A percentile compares a stretch with the other conserved stretches of the same genome.
Evolutionary conservation across 2,329 filamentous ascomycete species (phyloP).

Genomic region (Cordyceps javanica): DNA sequence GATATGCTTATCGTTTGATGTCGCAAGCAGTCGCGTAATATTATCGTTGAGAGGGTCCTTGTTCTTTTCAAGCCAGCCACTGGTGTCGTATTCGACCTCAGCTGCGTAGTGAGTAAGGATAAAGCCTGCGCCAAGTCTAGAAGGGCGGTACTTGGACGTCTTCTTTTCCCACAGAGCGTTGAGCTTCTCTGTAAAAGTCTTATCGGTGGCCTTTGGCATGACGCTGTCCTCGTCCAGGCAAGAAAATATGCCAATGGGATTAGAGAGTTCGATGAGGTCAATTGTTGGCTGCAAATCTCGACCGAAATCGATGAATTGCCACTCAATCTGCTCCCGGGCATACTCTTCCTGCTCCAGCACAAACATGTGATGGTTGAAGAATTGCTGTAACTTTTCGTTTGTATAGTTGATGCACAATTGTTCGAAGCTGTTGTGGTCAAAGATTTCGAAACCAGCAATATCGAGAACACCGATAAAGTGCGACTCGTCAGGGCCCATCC

Average conservation of each 20-base stretch:
- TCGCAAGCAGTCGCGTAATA: constrained; percentile 78
- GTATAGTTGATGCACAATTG: constrained; percentile 99
- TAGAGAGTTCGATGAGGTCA: constrained; percentile 90
- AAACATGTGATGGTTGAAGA: constrained; percentile 99
- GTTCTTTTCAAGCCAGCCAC: constrained; percentile 97
- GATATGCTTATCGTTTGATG: constrained; percentile 76
- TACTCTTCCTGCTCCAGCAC: constrained; percentile 98
- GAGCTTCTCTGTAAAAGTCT: constrained; percentile 95
- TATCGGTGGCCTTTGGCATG: constrained; percentile 98
- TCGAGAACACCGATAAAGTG: constrained; percentile 97
- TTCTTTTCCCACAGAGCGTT: constrained; percentile 96
- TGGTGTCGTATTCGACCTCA: constrained; percentile 93
- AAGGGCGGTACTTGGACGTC: constrained; percentile 84
- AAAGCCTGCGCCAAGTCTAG: constrained; percentile 84
- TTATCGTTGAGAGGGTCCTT: constrained; percentile 98
- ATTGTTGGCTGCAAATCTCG: constrained; percentile 96
- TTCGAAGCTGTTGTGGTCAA: constrained; percentile 97
- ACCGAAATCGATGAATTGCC: constrained; percentile 99
- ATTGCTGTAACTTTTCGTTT: constrained; percentile 97
- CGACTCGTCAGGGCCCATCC: constrained; percentile 77
- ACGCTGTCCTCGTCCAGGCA: constrained; percentile 97
- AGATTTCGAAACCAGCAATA: constrained; percentile 98
- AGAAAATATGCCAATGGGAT: constrained; percentile 97
- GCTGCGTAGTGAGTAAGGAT: constrained; percentile 95
- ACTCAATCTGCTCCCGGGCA: constrained; percentile 94